These are phyloP conservation scores for Termitomyces titanicus DNA, from an alignment of 768 basidiomycete species.

Conservation along the genomic window DNA sequence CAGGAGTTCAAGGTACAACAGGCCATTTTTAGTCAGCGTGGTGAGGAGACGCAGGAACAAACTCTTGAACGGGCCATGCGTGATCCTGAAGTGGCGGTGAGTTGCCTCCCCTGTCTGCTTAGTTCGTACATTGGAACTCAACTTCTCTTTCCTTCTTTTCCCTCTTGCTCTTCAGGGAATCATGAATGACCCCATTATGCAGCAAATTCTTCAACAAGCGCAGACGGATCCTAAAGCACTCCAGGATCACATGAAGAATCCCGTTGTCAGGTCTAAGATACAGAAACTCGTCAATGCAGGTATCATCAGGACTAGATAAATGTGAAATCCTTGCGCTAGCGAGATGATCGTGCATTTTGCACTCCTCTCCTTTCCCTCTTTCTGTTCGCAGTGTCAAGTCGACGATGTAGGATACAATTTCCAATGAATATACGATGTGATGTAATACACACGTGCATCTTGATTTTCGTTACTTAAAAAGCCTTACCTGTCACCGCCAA, in stretches of 20 bases:
- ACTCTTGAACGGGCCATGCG: slow-evolving; percentile 92
- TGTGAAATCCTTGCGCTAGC: neutral
- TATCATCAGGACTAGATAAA: slow-evolving; percentile 83
- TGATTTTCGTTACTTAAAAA: no score
- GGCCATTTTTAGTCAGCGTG: slow-evolving; percentile 74
- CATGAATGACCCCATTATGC: slow-evolving; percentile 91
- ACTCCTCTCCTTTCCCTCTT: neutral
- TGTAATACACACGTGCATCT: neutral
- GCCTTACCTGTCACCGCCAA: no score
- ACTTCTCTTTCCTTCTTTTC: slow-evolving; percentile 1
- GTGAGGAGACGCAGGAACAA: slow-evolving; percentile 88
- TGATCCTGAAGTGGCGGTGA: slow-evolving; percentile 91
- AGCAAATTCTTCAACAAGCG: slow-evolving; percentile 91
- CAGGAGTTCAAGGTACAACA: slow-evolving; percentile 79
- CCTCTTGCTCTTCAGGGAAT: slow-evolving; percentile 47
- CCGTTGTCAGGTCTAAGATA: slow-evolving; percentile 74
- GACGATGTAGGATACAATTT: slow-evolving; percentile 13
- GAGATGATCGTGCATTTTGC: neutral
- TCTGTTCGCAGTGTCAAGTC: neutral
- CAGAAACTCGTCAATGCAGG: slow-evolving; percentile 90
- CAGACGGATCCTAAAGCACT: slow-evolving; percentile 85
- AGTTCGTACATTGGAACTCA: slow-evolving; percentile 1
- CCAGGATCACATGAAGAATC: slow-evolving; percentile 96
- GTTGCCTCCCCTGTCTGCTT: slow-evolving; percentile 25
- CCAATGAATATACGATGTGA: neutral